Conservation (phyloP, 2,329 filamentous ascomycete species). For the Penicillium expansum region DNA sequence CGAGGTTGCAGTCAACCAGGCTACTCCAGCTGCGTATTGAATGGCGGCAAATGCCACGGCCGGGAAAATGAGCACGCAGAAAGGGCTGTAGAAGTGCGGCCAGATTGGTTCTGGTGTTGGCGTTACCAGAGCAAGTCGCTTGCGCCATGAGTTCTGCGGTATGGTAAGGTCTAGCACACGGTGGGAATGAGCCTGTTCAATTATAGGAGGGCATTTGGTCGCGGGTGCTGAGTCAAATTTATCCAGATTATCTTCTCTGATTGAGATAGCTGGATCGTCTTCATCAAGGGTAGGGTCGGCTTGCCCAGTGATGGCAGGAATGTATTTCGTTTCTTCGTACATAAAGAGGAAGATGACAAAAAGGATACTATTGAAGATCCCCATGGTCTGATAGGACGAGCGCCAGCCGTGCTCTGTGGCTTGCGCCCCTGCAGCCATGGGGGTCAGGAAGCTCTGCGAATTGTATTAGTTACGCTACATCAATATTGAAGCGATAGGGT, state of each 20-base stretch:
- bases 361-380: constrained; percentile 31
- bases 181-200: constrained; percentile 4
- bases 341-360: constrained; percentile 33
- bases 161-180: constrained; percentile 29
- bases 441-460: constrained; percentile 31
- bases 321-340: constrained; percentile 41
- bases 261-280: neutral
- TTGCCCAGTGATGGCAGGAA: constrained; percentile 14
- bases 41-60: constrained; percentile 42
- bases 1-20: constrained; percentile 35
- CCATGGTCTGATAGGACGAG: constrained; percentile 37
- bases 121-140: constrained; percentile 27
- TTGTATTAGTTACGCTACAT: neutral
- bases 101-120: constrained; percentile 28
- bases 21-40: constrained; percentile 41
- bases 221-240: constrained; percentile 10
- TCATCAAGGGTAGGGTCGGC: neutral
- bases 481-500: no score
- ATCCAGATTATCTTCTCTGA: neutral
- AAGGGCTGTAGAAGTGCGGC: constrained; percentile 34
- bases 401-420: constrained; percentile 36
- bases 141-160: constrained; percentile 26
- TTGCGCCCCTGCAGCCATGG: constrained; percentile 36
- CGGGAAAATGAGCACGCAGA: constrained; percentile 37
- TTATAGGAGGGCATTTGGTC: constrained; percentile 4